These are phyloP conservation scores for Puccinia novopanici DNA, from an alignment of 1,284 basidiomycete genomes.

Conservation along the genomic window DNA sequence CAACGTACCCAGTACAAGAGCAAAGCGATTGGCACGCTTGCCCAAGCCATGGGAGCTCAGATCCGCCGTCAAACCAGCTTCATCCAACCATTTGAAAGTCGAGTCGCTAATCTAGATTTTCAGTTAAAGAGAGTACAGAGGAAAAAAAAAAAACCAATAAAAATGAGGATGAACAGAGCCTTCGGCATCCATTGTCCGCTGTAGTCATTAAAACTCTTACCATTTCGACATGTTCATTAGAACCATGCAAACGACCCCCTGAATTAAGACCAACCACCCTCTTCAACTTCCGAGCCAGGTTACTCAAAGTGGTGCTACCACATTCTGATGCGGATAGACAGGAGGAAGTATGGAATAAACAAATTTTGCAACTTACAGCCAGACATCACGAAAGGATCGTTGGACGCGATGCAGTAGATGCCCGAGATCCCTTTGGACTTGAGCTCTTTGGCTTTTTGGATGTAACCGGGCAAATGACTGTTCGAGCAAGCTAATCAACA, in stretches of 20 bases:
- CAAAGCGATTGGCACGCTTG: constrained; percentile 32
- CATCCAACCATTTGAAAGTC: constrained; percentile 42
- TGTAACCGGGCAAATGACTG: constrained; percentile 33
- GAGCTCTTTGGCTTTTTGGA: constrained; percentile 31
- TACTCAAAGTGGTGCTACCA: too few species aligned
- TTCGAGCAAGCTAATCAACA: constrained; percentile 33
- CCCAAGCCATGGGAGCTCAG: constrained; percentile 34
- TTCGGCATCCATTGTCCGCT: neutral
- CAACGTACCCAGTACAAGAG: constrained; percentile 28
- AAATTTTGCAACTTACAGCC: constrained; percentile 22
- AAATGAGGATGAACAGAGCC: neutral
- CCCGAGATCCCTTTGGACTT: constrained; percentile 40
- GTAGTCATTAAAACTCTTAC: neutral
- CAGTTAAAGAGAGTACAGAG: neutral
- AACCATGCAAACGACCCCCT: constrained; percentile 40
- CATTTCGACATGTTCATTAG: constrained; percentile 43
- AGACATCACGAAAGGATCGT: constrained; percentile 48
- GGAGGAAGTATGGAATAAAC: neutral
- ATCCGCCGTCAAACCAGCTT: constrained; percentile 39
- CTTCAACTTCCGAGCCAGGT: neutral
- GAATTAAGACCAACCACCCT: neutral
- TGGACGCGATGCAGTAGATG: constrained; percentile 43
- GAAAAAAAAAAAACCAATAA: neutral
- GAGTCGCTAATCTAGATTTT: constrained; percentile 36
- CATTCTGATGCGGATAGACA: neutral